Evolutionary conservation across 805 yeast genomes (phyloP), one percentile per base, ranked within the genome.

Genomic region (Ogataea paradorogensis): DNA sequence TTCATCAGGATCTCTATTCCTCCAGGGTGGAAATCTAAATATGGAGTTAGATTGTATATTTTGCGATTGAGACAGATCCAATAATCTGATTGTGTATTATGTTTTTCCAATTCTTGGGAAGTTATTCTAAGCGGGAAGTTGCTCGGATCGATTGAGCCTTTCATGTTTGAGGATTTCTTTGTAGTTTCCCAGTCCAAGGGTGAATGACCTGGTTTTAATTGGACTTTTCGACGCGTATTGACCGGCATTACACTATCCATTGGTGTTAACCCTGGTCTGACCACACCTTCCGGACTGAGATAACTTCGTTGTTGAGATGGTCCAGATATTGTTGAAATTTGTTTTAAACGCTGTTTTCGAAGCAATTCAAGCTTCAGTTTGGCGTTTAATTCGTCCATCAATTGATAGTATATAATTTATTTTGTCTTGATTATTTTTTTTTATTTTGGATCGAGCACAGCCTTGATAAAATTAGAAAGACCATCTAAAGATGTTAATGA

Each of bases 11-110:
- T 86, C 6, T 76, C 78, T 4, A 70, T 79, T 2, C 99, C 99
- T 25, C 99, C 99, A 0, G 99, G 99, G 51, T 91, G 99, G 60
- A 80, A 93, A 39, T 76, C 68, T 25, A 93, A 56, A 60, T 93
- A 91, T 9, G 84, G 80, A 0, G 96, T 80, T n/a, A 91, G 69
- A 55, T 90, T 87, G 66, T 85, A 91, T 2, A 91, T 95, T 52
- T 78, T 83, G 4, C 89, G 86, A 30, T 77, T 78, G 7, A 91
- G 71, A 24, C 78, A 78, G 3, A 93, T 83, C 98, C 98, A 91
- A 43, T 85, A 85, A 56, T 93, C 95, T 0, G 73, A 74, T n/a
- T 44, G 47, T 0, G 70, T 59, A 14, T 66, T 70, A 59, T 91
- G 97, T 34, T 61, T 66, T 30, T 65, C 63, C 39, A 90, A 65